Conservation (phyloP, 1,284 basidiomycete species). For the Cryptococcus depauperatus region DNA sequence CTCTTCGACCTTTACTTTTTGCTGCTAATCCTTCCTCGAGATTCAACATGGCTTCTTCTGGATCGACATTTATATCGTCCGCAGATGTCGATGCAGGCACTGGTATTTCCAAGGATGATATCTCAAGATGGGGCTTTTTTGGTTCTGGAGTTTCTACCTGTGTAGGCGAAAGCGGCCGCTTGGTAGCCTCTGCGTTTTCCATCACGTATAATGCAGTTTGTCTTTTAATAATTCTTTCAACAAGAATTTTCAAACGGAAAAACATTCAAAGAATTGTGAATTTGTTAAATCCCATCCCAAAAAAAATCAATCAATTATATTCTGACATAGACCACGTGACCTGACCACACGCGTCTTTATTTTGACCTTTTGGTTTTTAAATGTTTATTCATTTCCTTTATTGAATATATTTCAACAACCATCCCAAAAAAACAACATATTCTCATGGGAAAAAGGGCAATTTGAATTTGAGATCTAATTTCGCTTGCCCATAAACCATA, state of each 20-base stretch:
- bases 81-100: background rate
- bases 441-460: no score
- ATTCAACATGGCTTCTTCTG: constrained; percentile 16
- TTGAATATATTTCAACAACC: no score
- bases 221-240: background rate
- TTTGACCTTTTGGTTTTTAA: no score
- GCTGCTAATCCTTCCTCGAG: background rate
- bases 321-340: no score
- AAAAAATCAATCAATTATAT: no score
- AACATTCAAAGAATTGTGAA: background rate
- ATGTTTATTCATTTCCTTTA: no score
- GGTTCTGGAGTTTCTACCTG: background rate
- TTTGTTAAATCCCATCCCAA: no score
- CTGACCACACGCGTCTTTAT: no score
- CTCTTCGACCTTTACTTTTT: constrained; percentile 2
- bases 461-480: no score
- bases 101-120: no score
- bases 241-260: background rate
- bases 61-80: constrained; percentile 8
- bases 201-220: background rate
- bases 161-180: background rate
- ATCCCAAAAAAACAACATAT: no score
- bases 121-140: background rate
- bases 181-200: background rate
- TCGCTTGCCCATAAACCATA: no score